phyloP scores from a whole-genome alignment of 331 rosid genomes.

The Telfairia occidentalis region DNA sequence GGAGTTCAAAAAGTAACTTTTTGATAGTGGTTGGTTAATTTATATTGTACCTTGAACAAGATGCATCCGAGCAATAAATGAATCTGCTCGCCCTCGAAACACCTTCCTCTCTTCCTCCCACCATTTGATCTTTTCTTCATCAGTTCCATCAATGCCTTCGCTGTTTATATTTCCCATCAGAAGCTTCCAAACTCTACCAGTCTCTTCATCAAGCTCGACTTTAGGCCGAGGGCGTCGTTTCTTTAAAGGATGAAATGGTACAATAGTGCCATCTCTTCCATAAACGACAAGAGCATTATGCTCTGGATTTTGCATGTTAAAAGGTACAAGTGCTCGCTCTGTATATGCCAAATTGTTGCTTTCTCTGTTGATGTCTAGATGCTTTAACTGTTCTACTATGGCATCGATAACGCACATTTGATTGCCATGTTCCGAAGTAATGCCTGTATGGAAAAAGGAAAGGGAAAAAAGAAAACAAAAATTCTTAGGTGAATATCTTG shows the following conservation, averaged over 20 bases:
- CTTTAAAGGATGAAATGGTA: conserved; percentile 45
- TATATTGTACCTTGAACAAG: conserved; percentile 75
- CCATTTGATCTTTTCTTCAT: conserved; percentile 72
- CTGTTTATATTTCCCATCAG: conserved; percentile 65
- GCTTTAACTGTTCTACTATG: conserved; percentile 40
- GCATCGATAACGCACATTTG: conserved; percentile 24
- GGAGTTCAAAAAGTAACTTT: not conserved
- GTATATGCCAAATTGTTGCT: conserved; percentile 24
- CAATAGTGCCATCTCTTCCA: conserved; percentile 41
- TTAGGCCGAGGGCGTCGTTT: conserved; percentile 65
- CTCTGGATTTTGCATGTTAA: conserved; percentile 25
- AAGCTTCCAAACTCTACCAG: conserved; percentile 87
- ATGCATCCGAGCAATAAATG: conserved; percentile 91
- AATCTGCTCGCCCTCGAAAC: conserved; percentile 76
- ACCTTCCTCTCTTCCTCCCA: conserved; percentile 91
- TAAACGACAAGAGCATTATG: conserved; percentile 33
- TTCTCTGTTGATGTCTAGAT: conserved; percentile 45
- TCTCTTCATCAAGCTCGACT: conserved; percentile 87
- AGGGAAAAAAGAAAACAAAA: not conserved
- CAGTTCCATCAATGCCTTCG: conserved; percentile 76
- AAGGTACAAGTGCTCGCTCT: conserved; percentile 42
- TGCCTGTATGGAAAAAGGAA: conserved; percentile 27
- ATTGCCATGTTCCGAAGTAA: conserved; percentile 15
- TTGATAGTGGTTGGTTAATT: not conserved
- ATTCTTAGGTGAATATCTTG: not conserved